A percentile compares a stretch with the other conserved stretches of the same genome.
Evolutionary conservation across 179 eudicot species (phyloP).

Genomic region (Beta corolliflora): DNA sequence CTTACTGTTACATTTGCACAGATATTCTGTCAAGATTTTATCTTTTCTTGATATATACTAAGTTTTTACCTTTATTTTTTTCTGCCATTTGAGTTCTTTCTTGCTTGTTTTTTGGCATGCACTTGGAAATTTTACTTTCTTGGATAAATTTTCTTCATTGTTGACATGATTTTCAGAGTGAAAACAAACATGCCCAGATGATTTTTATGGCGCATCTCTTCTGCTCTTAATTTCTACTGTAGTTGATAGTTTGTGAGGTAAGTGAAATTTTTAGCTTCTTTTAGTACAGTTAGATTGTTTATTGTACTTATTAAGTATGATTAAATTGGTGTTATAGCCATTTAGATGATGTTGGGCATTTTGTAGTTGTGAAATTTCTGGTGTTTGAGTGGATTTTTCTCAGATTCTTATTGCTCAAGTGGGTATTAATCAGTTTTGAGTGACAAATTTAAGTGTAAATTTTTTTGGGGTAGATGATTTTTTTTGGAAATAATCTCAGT

Average conservation of each 20-base stretch:
- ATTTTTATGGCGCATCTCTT: not conserved
- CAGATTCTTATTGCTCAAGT: not conserved
- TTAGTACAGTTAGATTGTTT: not conserved
- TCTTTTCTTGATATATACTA: not conserved
- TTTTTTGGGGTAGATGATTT: slow-evolving; percentile 4
- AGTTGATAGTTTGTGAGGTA: slow-evolving; percentile 15
- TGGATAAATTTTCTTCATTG: slow-evolving; percentile 14
- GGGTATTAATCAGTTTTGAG: not conserved
- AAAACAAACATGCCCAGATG: slow-evolving; percentile 13
- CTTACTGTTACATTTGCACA: slow-evolving; percentile 28
- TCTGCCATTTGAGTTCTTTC: not conserved
- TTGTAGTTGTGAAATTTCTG: slow-evolving; percentile 11
- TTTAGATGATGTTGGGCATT: not conserved
- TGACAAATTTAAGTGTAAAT: not conserved
- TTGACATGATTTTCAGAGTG: slow-evolving; percentile 12
- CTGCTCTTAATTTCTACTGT: not conserved
- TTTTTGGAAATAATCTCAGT: slow-evolving; percentile 7
- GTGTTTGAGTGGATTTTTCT: not conserved
- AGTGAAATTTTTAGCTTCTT: not conserved
- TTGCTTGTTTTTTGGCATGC: slow-evolving; percentile 21
- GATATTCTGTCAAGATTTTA: not conserved
- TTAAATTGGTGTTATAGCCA: not conserved
- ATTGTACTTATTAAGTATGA: not conserved
- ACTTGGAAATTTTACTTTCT: slow-evolving; percentile 13
- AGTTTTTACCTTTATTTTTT: slow-evolving; percentile 1